Evolutionary conservation across 768 basidiomycete genomes (phyloP).

Genomic region (Stropharia rugosoannulata): DNA sequence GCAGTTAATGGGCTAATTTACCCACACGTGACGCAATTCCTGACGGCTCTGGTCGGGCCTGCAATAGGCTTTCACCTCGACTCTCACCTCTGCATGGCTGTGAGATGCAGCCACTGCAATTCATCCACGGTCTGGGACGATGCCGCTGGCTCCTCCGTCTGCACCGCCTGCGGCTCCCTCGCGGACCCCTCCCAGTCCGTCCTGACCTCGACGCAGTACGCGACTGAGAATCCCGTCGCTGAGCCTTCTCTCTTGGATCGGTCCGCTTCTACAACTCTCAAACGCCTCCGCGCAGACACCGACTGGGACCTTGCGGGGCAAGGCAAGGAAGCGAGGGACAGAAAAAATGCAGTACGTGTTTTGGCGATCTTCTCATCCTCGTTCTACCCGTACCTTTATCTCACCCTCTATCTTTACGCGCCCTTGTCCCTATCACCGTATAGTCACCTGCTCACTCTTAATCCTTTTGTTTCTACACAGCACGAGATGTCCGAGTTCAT

Average conservation of each 20-base stretch:
- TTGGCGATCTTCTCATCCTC: conserved; percentile 16
- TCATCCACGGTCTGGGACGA: conserved; percentile 54
- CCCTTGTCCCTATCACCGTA: conserved; percentile 13
- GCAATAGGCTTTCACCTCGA: background rate
- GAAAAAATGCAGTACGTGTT: conserved; percentile 57
- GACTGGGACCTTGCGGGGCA: conserved; percentile 67
- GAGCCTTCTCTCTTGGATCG: conserved; percentile 30
- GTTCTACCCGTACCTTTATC: conserved; percentile 13
- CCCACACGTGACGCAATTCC: background rate
- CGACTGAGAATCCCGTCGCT: conserved; percentile 29
- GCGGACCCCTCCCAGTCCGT: conserved; percentile 60
- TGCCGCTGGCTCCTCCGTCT: conserved; percentile 59
- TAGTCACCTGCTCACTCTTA: conserved; percentile 14
- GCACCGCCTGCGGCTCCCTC: conserved; percentile 72
- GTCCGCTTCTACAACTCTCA: conserved; percentile 38
- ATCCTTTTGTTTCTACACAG: conserved; percentile 33
- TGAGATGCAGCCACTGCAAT: conserved; percentile 54
- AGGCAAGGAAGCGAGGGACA: conserved; percentile 62
- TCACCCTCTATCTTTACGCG: conserved; percentile 13
- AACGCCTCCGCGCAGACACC: conserved; percentile 46
- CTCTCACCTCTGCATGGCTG: conserved; percentile 27
- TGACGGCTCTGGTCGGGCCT: conserved; percentile 3
- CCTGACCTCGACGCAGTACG: conserved; percentile 43
- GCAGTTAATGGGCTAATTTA: conserved; percentile 9
- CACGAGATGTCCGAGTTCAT: conserved; percentile 65